These are phyloP conservation scores for Daphne laureola DNA, from an alignment of 441 rosid genomes.

Conservation along the genomic window DNA sequence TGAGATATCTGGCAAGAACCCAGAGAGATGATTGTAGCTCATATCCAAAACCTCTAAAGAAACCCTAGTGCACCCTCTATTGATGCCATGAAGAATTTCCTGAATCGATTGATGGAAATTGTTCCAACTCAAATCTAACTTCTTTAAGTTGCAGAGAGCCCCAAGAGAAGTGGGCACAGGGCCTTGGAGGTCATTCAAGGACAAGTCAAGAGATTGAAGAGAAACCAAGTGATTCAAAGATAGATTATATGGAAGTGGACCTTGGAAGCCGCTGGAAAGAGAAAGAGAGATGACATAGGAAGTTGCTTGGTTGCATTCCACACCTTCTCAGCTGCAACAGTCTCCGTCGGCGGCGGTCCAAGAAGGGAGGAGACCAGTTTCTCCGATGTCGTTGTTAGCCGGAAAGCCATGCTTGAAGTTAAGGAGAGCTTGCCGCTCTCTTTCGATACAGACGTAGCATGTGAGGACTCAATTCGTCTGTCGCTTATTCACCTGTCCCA, in stretches of 20 bases:
- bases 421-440: slow-evolving; percentile 7
- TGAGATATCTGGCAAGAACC: slow-evolving; percentile 6
- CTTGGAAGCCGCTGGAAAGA: slow-evolving; percentile 4
- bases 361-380: neutral
- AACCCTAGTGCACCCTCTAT: slow-evolving; percentile 9
- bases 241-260: slow-evolving; percentile 9
- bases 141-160: slow-evolving; percentile 11
- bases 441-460: neutral
- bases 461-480: no score
- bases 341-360: neutral
- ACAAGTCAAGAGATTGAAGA: slow-evolving; percentile 5
- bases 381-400: neutral
- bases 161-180: slow-evolving; percentile 9
- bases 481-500: no score
- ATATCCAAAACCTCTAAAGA: slow-evolving; percentile 14
- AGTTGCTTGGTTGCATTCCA: slow-evolving; percentile 7
- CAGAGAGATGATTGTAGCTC: slow-evolving; percentile 12
- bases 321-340: slow-evolving; percentile 18
- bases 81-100: neutral
- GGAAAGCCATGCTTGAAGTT: slow-evolving; percentile 1
- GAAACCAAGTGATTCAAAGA: slow-evolving; percentile 6
- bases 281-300: slow-evolving; percentile 6
- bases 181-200: slow-evolving; percentile 7
- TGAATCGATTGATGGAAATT: slow-evolving; percentile 4
- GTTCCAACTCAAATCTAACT: neutral